Percentiles rank a stretch among this genome's conserved stretches.
phyloP scores from a whole-genome alignment of 1,284 basidiomycete species.

The Boletus holoroseus region DNA sequence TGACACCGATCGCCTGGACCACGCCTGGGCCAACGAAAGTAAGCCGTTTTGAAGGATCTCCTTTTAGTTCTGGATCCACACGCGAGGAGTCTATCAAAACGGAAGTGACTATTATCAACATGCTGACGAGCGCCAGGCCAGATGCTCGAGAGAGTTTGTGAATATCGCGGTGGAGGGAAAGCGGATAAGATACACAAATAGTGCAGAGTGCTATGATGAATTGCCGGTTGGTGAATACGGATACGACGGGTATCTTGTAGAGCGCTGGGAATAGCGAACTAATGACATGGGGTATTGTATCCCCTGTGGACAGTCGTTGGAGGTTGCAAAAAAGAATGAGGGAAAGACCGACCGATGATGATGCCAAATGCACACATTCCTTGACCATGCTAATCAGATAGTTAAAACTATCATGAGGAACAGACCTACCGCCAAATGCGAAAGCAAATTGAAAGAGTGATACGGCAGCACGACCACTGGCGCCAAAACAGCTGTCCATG shows the following conservation, averaged over 20 bases:
- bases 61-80: conserved; percentile 75
- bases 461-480: conserved; percentile 82
- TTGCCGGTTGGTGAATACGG: conserved; percentile 77
- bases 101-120: conserved; percentile 89
- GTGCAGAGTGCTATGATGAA: conserved; percentile 87
- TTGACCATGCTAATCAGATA: conserved; percentile 24
- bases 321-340: conserved; percentile 33
- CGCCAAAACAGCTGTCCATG: conserved; percentile 93
- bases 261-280: conserved; percentile 81
- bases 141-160: conserved; percentile 94
- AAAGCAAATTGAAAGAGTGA: conserved; percentile 98
- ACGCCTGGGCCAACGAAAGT: conserved; percentile 72
- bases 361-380: conserved; percentile 97
- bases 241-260: conserved; percentile 61
- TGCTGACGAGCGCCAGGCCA: conserved; percentile 83
- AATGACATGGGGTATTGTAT: conserved; percentile 95
- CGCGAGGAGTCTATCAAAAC: conserved; percentile 85
- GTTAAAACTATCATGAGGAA: conserved; percentile 2
- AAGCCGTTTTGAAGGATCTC: conserved; percentile 65
- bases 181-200: conserved; percentile 84
- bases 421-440: conserved; percentile 81
- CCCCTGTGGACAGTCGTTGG: conserved; percentile 47
- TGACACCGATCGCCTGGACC: conserved; percentile 91
- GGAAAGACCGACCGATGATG: conserved; percentile 58
- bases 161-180: conserved; percentile 95